Evolutionary conservation across 768 basidiomycete species (phyloP), one percentile per base, ranked within the genome.

Genomic region (Hemileccinum rubropunctum): DNA sequence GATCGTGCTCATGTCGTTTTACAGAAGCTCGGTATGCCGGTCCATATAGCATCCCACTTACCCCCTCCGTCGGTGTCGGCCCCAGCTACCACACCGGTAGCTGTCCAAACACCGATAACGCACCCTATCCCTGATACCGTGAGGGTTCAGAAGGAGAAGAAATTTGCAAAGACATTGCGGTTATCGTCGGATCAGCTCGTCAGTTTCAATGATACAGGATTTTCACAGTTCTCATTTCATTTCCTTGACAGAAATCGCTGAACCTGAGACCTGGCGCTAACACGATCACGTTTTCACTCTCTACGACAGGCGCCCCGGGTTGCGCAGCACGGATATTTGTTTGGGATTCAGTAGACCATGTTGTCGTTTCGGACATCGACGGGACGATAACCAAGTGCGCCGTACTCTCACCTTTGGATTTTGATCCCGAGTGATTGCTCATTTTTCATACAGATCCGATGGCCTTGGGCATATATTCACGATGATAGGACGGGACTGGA

Each of bases 401-500:
- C 78, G 62, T 27, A 48, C 14, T 30, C 38, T 44, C 23, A 3
- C 23, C 3, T 23, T 23, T 23, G 23, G 23, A 23, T 15, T 4
- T 34, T 41, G 7, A 17, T n/a, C n/a, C n/a, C n/a, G n/a, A 39
- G 17, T 6, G 1, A 6, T 45, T 35, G 21, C 12, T 61, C 14
- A 53, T 36, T 2, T 4, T 18, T 17, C 7, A 15, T 37, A 11
- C 15, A 95, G 93, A 66, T 98, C 95, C 2, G 95, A 98, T 69
- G 95, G 92, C 1, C 74, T 98, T 6, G 95, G 95, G 0, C 95
- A 98, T 64, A 86, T 99, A 43, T 94, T 97, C 61, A 95, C 94
- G 2, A 92, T 97, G 81, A 94, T 98, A 56, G 97, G 95, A 8
- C 84, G 95, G 9, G 95, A 98, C 66, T 98, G 95, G 97, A 98